A percentile compares a stretch with the other conserved stretches of the same genome.
Evolutionary conservation across 1,284 basidiomycete species (phyloP).

Genomic region (Sphagnurus paluster): DNA sequence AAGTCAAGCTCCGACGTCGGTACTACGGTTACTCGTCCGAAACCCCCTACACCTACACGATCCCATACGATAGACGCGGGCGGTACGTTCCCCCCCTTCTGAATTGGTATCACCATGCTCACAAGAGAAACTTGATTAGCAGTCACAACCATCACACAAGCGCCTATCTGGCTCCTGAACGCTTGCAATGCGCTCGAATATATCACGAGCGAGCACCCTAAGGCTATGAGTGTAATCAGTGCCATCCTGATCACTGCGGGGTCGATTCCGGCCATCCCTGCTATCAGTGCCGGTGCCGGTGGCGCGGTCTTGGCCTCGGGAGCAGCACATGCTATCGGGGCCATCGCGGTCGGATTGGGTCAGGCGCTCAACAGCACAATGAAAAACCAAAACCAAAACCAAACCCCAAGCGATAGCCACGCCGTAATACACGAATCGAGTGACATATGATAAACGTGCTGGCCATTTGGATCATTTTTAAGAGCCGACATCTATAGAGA

Average conservation of each 20-base stretch:
- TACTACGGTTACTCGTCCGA: constrained; percentile 11
- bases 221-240: constrained; percentile 70
- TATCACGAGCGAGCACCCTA: constrained; percentile 71
- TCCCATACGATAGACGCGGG: constrained; percentile 26
- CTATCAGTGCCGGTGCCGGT: constrained; percentile 62
- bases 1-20: constrained; percentile 31
- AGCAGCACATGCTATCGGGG: constrained; percentile 73
- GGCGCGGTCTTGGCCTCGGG: constrained; percentile 69
- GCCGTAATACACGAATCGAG: constrained; percentile 15
- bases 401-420: constrained; percentile 17
- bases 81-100: no score
- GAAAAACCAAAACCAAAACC: constrained; percentile 22
- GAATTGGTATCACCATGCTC: no score
- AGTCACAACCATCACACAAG: constrained; percentile 56
- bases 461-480: no score
- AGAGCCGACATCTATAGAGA: no score
- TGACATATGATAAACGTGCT: constrained; percentile 1
- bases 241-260: constrained; percentile 77
- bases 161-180: constrained; percentile 72
- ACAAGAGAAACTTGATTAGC: constrained; percentile 22
- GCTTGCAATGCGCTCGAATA: constrained; percentile 73
- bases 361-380: constrained; percentile 36
- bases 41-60: constrained; percentile 21
- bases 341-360: constrained; percentile 71
- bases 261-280: constrained; percentile 68